Conservation (phyloP, 2,329 filamentous ascomycete genomes). For the Cladosporium sp. region DNA sequence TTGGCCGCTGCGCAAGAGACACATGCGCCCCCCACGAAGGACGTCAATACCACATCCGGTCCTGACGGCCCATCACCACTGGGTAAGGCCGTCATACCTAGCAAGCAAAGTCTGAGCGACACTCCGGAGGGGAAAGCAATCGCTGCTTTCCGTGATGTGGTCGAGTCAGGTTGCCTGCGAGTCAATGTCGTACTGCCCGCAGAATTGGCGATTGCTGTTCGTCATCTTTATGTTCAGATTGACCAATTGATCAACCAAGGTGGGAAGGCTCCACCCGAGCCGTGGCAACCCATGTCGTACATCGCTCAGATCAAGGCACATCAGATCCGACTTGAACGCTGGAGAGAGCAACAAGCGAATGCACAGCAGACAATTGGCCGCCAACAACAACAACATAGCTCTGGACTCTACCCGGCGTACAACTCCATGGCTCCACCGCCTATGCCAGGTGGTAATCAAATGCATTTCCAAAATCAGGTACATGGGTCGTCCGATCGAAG, state of each 20-base stretch:
- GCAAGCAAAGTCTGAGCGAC: slow-evolving; percentile 12
- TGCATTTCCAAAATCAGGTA: not conserved
- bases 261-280: slow-evolving; percentile 16
- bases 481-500: not conserved
- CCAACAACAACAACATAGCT: slow-evolving; percentile 17
- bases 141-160: slow-evolving; percentile 28
- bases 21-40: not conserved
- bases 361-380: slow-evolving; percentile 19
- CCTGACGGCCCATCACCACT: not conserved
- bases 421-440: not conserved
- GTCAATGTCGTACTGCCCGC: slow-evolving; percentile 22
- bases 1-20: slow-evolving; percentile 17
- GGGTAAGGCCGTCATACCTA: too few species aligned
- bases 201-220: slow-evolving; percentile 24
- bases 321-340: slow-evolving; percentile 20
- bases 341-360: slow-evolving; percentile 20
- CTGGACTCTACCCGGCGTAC: slow-evolving; percentile 21
- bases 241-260: slow-evolving; percentile 31
- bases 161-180: slow-evolving; percentile 28
- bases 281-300: slow-evolving; percentile 31
- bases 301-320: slow-evolving; percentile 29
- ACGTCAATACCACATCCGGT: too few species aligned
- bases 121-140: slow-evolving; percentile 29
- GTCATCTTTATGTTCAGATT: slow-evolving; percentile 32
- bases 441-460: not conserved